Evolutionary conservation across 2,329 filamentous ascomycete genomes (phyloP).

Genomic region (Pseudogymnoascus sp.): DNA sequence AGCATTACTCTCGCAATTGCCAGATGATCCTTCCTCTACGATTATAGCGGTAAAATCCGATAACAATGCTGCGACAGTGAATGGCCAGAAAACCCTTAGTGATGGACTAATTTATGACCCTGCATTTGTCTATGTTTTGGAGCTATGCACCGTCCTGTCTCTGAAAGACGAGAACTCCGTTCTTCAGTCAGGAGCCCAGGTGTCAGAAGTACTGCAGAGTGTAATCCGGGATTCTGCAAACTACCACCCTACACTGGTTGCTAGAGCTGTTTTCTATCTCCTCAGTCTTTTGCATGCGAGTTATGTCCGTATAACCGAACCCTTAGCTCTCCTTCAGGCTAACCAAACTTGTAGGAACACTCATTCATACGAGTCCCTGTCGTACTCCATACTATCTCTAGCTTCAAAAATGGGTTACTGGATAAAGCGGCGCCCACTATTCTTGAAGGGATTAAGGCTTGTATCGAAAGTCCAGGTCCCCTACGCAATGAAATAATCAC

Average conservation of each 20-base stretch:
- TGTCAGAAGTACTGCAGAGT: constrained; percentile 73
- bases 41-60: constrained; percentile 92
- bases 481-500: constrained; percentile 89
- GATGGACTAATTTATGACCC: constrained; percentile 71
- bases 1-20: constrained; percentile 73
- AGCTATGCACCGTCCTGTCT: constrained; percentile 77
- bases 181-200: constrained; percentile 64
- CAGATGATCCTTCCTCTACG: constrained; percentile 71
- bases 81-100: constrained; percentile 49
- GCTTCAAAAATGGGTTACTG: constrained; percentile 70
- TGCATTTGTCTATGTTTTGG: constrained; percentile 79
- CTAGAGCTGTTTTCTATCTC: constrained; percentile 79
- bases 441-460: constrained; percentile 70
- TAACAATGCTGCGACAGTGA: constrained; percentile 55
- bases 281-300: constrained; percentile 74
- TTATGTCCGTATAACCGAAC: constrained; percentile 55
- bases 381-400: constrained; percentile 83
- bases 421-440: constrained; percentile 69
- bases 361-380: constrained; percentile 90
- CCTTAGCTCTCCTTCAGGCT: constrained; percentile 11
- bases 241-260: constrained; percentile 76
- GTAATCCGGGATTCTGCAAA: constrained; percentile 72
- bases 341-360: constrained; percentile 54
- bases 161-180: constrained; percentile 69
- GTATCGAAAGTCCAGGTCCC: constrained; percentile 68